phyloP scores from a whole-genome alignment of 2,329 filamentous ascomycete species.

The Coniella lustricola region DNA sequence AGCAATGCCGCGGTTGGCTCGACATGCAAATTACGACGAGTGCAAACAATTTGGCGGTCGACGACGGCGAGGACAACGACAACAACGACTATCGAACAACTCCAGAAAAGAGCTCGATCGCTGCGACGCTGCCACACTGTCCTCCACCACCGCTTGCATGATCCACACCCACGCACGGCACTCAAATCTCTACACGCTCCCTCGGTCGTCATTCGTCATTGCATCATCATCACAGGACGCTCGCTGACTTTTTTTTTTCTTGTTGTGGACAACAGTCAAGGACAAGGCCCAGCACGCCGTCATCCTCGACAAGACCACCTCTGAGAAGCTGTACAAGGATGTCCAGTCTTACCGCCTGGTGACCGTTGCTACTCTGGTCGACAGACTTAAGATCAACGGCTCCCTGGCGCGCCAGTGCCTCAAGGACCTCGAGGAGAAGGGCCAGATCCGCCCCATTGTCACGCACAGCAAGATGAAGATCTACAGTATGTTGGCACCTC shows the following conservation, averaged over 20 bases:
- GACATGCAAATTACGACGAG: background rate
- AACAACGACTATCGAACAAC: background rate
- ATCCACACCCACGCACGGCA: background rate
- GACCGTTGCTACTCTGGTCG: slow-evolving; percentile 96
- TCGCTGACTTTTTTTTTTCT: background rate
- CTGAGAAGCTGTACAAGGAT: slow-evolving; percentile 99
- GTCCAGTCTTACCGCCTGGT: slow-evolving; percentile 99
- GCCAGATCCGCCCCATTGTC: slow-evolving; percentile 96
- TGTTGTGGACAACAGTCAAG: slow-evolving; percentile 61
- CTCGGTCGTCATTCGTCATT: background rate
- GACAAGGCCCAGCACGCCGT: slow-evolving; percentile 99
- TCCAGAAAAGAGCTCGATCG: no score
- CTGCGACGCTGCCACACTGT: no score
- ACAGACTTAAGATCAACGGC: slow-evolving; percentile 99
- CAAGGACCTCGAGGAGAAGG: slow-evolving; percentile 92
- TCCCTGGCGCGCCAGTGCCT: slow-evolving; percentile 87
- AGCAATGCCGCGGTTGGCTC: background rate
- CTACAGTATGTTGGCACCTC: slow-evolving; percentile 62
- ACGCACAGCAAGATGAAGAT: slow-evolving; percentile 96
- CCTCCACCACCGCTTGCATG: background rate
- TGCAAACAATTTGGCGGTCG: background rate
- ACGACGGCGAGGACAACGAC: background rate
- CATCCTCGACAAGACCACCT: slow-evolving; percentile 94
- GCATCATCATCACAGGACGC: background rate
- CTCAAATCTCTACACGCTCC: background rate